Evolutionary conservation across 257 asterid genomes (phyloP).

Genomic region (Datura wrightii): DNA sequence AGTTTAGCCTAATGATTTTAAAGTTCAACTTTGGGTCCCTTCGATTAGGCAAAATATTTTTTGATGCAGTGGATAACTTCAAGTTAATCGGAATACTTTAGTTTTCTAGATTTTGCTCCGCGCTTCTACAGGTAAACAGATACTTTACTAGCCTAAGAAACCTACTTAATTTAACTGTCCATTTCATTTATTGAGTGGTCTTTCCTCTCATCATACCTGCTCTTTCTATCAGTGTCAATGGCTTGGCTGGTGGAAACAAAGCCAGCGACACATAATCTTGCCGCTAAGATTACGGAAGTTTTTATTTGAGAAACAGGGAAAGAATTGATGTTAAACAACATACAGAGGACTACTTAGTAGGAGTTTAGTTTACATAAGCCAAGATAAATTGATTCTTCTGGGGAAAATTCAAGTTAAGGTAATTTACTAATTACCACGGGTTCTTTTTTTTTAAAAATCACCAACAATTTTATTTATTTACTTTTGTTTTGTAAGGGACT

Average conservation of each 20-base stretch:
- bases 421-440: too few species aligned
- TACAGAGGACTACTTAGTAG: background rate
- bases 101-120: background rate
- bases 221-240: background rate
- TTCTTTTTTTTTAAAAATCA: too few species aligned
- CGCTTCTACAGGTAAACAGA: background rate
- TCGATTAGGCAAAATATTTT: background rate
- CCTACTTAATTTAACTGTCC: background rate
- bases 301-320: background rate
- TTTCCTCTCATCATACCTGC: background rate
- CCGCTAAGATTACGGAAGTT: too few species aligned
- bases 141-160: background rate
- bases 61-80: background rate
- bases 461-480: too few species aligned
- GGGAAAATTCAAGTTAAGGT: too few species aligned
- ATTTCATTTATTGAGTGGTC: background rate
- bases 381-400: too few species aligned
- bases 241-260: background rate
- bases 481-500: too few species aligned
- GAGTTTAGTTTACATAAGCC: background rate
- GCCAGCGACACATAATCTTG: background rate
- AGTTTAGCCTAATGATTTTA: background rate
- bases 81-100: background rate
- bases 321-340: too few species aligned
- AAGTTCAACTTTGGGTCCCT: background rate